These are phyloP conservation scores for Psophocarpus tetragonolobus DNA, from an alignment of 306 rosid genomes.

Conservation along the genomic window DNA sequence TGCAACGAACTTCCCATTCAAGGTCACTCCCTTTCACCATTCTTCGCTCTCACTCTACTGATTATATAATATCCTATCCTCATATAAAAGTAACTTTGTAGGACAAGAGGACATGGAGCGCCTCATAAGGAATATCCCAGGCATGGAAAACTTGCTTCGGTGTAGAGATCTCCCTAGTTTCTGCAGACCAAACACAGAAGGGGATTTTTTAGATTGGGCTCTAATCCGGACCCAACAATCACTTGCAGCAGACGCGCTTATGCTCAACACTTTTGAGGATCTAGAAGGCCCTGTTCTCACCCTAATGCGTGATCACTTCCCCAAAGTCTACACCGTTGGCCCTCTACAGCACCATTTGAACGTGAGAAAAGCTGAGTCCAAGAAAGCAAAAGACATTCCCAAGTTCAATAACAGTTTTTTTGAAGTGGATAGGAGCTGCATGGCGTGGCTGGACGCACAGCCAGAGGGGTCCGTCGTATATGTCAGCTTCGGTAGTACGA, in stretches of 20 bases:
- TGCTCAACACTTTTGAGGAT: conserved; percentile 67
- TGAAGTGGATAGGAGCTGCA: conserved; percentile 43
- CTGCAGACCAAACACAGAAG: not conserved
- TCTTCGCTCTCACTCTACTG: not conserved
- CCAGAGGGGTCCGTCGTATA: conserved; percentile 44
- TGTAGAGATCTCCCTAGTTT: conserved; percentile 63
- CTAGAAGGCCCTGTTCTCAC: conserved; percentile 49
- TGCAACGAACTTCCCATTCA: conserved; percentile 47
- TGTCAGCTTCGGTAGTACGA: conserved; percentile 57
- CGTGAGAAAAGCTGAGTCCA: not conserved
- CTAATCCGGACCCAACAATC: conserved; percentile 17
- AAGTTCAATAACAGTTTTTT: not conserved
- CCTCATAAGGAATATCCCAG: conserved; percentile 28
- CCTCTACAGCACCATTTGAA: conserved; percentile 52
- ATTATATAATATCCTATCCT: too few relatives aligned
- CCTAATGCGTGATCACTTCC: conserved; percentile 26
- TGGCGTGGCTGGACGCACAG: conserved; percentile 60
- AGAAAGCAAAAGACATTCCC: not conserved
- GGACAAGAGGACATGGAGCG: conserved; percentile 63
- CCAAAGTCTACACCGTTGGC: conserved; percentile 48
- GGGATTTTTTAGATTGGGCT: not conserved
- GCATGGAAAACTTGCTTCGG: conserved; percentile 58
- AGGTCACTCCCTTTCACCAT: conserved; percentile 32
- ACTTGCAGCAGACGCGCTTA: conserved; percentile 35
- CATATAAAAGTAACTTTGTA: not conserved